These are phyloP conservation scores for Kluyveromyces lactis DNA, from an alignment of 805 yeast genomes.

Conservation along the genomic window DNA sequence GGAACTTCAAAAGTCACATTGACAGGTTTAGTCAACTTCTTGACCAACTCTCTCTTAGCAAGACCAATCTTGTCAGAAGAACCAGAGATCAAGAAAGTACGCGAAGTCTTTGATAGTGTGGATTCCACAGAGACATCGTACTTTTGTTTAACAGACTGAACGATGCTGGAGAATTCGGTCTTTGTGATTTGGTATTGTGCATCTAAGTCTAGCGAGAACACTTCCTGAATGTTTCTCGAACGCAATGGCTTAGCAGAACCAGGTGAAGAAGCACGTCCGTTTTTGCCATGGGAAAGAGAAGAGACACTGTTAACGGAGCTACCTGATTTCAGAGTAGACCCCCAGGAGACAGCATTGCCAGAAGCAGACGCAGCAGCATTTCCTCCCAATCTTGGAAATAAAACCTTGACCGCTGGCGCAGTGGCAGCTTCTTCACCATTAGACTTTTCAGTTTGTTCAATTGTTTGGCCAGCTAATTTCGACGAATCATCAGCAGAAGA, in stretches of 20 bases:
- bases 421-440: neutral
- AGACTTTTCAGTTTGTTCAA: neutral
- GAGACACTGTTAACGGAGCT: neutral
- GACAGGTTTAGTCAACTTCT: conserved; percentile 70
- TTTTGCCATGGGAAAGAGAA: neutral
- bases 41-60: conserved; percentile 71
- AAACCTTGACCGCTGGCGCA: neutral
- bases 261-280: conserved; percentile 30
- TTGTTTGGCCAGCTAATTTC: neutral
- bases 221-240: conserved; percentile 63
- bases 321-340: conserved; percentile 29
- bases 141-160: conserved; percentile 51
- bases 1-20: conserved; percentile 58
- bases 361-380: neutral
- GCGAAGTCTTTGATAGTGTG: conserved; percentile 67
- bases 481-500: conserved; percentile 10
- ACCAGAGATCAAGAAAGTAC: conserved; percentile 81
- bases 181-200: conserved; percentile 58
- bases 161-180: conserved; percentile 59
- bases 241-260: conserved; percentile 38
- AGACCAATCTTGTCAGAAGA: conserved; percentile 50
- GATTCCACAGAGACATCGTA: conserved; percentile 66
- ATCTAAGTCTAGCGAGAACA: conserved; percentile 63
- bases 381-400: conserved; percentile 3
- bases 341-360: conserved; percentile 28